Percentiles rank a stretch among this genome's conserved stretches.
Conservation (phyloP, 208 protist species). For the Wallacemonas sp. region DNA sequence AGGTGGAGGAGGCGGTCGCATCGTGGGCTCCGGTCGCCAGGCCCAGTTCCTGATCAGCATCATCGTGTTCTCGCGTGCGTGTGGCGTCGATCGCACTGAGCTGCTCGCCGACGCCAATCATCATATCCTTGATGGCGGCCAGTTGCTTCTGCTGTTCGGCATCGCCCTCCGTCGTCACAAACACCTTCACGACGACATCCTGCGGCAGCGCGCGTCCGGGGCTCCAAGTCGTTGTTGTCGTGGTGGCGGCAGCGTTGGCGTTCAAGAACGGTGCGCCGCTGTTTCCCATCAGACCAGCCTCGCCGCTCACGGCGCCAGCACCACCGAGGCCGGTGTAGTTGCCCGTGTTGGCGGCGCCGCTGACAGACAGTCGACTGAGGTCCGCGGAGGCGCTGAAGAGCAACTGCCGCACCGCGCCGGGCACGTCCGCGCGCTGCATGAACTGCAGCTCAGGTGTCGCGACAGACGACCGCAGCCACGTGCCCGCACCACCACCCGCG, state of each 20-base stretch:
- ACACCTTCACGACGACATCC: slow-evolving; percentile 79
- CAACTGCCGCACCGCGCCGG: not conserved
- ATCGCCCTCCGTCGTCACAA: slow-evolving; percentile 50
- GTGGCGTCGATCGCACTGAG: slow-evolving; percentile 38
- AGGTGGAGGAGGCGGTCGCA: no score
- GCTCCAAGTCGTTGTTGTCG: not conserved
- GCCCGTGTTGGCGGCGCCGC: slow-evolving; percentile 10
- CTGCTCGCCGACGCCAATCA: slow-evolving; percentile 39
- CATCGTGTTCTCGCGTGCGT: not conserved
- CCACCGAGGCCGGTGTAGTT: slow-evolving; percentile 19
- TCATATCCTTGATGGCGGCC: slow-evolving; percentile 31
- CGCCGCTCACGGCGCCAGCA: no score
- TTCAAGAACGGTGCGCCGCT: no score
- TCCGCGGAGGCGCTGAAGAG: not conserved
- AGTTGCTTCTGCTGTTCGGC: slow-evolving; percentile 44
- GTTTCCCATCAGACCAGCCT: no score
- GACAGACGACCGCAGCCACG: not conserved
- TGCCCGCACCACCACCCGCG: no score
- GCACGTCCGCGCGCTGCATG: not conserved
- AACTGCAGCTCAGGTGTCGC: not conserved
- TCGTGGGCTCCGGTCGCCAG: no score
- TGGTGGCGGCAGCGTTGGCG: not conserved
- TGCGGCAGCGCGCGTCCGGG: slow-evolving; percentile 17
- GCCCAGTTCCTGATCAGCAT: not conserved
- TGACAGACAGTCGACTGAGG: not conserved